Conservation (phyloP, 192 early-diverging fungal species). For the Glomus cerebriforme region DNA sequence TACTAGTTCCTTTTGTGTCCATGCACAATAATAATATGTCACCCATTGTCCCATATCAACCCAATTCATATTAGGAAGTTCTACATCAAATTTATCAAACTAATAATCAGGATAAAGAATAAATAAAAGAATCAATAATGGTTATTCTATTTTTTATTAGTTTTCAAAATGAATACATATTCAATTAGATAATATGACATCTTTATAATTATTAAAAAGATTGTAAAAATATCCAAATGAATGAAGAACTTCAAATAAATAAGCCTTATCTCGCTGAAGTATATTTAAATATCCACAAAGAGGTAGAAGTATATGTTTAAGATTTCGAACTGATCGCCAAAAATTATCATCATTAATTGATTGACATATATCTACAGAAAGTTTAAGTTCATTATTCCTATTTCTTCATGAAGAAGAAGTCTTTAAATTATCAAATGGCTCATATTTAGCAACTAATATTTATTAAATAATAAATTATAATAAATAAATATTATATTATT, state of each 20-base stretch:
- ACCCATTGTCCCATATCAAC: conserved; percentile 13
- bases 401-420: neutral
- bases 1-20: neutral
- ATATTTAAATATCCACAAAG: neutral
- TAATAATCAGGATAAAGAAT: conserved; percentile 1
- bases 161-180: neutral
- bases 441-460: neutral
- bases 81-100: neutral
- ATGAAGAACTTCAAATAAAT: conserved; percentile 4
- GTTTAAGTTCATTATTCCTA: neutral
- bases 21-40: conserved; percentile 27
- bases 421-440: neutral
- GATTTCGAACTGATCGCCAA: neutral
- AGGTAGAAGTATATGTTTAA: neutral
- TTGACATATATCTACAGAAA: neutral
- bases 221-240: neutral
- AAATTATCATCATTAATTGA: conserved; percentile 4
- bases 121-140: neutral
- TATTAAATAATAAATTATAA: conserved; percentile 1
- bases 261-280: neutral
- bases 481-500: too few relatives aligned
- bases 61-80: neutral
- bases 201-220: neutral
- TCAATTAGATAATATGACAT: neutral
- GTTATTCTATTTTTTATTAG: neutral